These are phyloP conservation scores for Claviceps purpurea DNA, from an alignment of 2,329 filamentous ascomycete genomes.

Conservation along the genomic window DNA sequence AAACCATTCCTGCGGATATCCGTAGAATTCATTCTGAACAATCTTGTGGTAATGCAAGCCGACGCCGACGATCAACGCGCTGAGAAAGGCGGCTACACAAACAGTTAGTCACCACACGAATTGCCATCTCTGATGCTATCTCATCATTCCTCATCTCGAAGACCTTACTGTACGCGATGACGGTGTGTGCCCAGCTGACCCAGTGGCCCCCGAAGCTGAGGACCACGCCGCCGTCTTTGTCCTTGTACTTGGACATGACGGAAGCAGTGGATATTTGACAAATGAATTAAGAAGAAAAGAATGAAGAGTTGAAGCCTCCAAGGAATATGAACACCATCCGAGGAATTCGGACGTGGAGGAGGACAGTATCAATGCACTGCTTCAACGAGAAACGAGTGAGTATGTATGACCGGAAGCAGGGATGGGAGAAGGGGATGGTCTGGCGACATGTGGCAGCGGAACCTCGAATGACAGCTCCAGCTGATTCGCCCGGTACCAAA, in stretches of 20 bases:
- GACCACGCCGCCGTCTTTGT: conserved; percentile 48
- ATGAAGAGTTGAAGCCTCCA: not conserved
- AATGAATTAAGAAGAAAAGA: conserved; percentile 8
- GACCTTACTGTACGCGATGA: conserved; percentile 63
- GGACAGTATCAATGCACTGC: not conserved
- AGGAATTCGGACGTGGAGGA: conserved; percentile 14
- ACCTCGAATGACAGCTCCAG: not conserved
- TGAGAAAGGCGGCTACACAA: conserved; percentile 61
- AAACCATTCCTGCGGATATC: conserved; percentile 92
- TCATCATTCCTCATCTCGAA: not conserved
- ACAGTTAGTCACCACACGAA: conserved; percentile 9
- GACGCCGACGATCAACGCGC: conserved; percentile 69
- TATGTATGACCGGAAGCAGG: not conserved
- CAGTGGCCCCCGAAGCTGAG: conserved; percentile 69
- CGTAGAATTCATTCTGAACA: conserved; percentile 91
- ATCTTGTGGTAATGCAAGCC: conserved; percentile 91
- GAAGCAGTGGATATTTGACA: conserved; percentile 5
- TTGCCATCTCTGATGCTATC: not conserved
- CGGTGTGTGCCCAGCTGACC: conserved; percentile 81
- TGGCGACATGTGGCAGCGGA: not conserved
- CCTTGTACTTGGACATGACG: conserved; percentile 41
- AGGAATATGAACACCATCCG: conserved; percentile 17
- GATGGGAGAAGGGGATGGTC: not conserved
- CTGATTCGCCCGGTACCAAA: not conserved
- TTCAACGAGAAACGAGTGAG: not conserved